A percentile compares a stretch with the other conserved stretches of the same genome.
Conservation (phyloP, 805 yeast genomes). For the Yarrowia deformans region DNA sequence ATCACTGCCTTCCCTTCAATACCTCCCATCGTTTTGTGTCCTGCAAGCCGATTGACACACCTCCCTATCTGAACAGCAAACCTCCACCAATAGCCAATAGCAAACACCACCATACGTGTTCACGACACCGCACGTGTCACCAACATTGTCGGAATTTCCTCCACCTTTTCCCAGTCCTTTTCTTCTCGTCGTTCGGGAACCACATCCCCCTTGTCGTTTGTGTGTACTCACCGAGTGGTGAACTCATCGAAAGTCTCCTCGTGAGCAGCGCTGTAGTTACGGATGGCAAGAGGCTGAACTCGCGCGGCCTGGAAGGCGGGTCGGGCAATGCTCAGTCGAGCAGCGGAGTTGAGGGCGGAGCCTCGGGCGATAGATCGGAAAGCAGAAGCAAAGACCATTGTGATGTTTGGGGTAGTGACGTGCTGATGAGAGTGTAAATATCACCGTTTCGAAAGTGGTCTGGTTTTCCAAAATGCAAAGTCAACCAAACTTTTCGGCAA, state of each 20-base stretch:
- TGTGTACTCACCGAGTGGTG: constrained; percentile 67
- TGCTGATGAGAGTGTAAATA: constrained; percentile 39
- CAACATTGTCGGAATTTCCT: neutral
- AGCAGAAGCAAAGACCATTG: constrained; percentile 40
- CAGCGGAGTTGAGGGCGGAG: constrained; percentile 37
- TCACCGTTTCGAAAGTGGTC: constrained; percentile 33
- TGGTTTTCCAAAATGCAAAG: constrained; percentile 39
- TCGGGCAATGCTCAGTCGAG: constrained; percentile 39
- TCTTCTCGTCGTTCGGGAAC: neutral
- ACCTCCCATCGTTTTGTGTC: neutral
- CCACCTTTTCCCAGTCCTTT: neutral
- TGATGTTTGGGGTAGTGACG: constrained; percentile 37
- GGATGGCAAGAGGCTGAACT: constrained; percentile 44
- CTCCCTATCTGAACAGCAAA: neutral
- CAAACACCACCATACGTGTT: constrained; percentile 4
- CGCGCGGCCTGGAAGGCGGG: constrained; percentile 30
- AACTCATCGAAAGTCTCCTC: constrained; percentile 96
- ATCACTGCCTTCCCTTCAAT: no score
- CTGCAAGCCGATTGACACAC: no score
- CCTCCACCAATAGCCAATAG: neutral
- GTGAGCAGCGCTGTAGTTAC: constrained; percentile 81
- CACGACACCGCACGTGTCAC: neutral
- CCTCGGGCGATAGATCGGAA: constrained; percentile 40
- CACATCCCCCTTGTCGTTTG: neutral
- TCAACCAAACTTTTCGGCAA: constrained; percentile 38